phyloP scores from a whole-genome alignment of 192 early-diverging fungal species.

The Chytriomyces hyalinus region DNA sequence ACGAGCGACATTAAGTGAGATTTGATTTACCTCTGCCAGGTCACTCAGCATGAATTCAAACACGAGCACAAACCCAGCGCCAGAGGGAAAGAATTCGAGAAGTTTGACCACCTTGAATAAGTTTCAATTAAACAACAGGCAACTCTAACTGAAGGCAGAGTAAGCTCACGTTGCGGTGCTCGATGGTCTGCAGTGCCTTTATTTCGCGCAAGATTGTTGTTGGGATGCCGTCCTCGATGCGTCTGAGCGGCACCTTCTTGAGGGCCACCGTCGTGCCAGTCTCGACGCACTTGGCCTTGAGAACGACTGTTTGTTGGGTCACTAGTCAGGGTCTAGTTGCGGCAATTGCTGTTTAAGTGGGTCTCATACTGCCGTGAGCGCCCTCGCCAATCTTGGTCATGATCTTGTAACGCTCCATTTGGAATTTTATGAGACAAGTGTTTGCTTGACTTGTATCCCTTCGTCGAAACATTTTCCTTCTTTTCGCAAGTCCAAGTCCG shows the following conservation, averaged over 20 bases:
- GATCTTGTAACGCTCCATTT: conserved; percentile 41
- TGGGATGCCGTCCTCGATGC: conserved; percentile 60
- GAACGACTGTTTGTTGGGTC: conserved; percentile 32
- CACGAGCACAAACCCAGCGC: conserved; percentile 56
- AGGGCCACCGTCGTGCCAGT: conserved; percentile 59
- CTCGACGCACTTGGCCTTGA: conserved; percentile 59
- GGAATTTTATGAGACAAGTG: too few relatives aligned
- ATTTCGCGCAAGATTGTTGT: conserved; percentile 63
- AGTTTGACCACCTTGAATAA: conserved; percentile 52
- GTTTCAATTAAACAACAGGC: conserved; percentile 2
- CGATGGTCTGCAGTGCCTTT: conserved; percentile 60
- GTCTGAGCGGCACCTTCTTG: conserved; percentile 59
- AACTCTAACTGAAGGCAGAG: conserved; percentile 14
- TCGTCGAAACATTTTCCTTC: neutral
- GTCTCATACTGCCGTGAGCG: conserved; percentile 49
- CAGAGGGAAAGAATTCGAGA: conserved; percentile 55
- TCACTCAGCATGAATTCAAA: conserved; percentile 64
- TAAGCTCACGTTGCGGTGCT: conserved; percentile 55
- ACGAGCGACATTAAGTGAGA: neutral
- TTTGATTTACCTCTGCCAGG: conserved; percentile 41
- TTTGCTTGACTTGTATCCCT: neutral
- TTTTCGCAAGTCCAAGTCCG: neutral
- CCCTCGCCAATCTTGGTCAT: conserved; percentile 59
- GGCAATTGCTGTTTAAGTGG: neutral
- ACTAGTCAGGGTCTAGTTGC: neutral